Conservation (phyloP, 306 rosid species). For the Rosa lucieae region DNA sequence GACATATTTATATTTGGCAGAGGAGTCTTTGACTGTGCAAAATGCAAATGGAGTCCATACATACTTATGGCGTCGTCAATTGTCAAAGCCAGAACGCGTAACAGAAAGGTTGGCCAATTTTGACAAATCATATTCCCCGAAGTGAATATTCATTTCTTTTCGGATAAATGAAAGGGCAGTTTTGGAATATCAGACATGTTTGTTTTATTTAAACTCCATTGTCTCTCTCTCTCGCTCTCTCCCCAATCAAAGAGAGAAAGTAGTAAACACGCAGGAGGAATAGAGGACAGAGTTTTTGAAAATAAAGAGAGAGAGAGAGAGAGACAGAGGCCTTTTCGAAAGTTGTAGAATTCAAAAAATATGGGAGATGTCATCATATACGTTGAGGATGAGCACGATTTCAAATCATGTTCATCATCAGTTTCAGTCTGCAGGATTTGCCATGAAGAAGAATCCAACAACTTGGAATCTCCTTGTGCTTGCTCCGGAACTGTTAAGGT, state of each 20-base stretch:
- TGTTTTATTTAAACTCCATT: slow-evolving; percentile 37
- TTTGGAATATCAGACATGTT: slow-evolving; percentile 32
- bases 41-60: background rate
- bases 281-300: background rate
- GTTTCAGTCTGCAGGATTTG: slow-evolving; percentile 78
- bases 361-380: slow-evolving; percentile 67
- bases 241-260: slow-evolving; percentile 1
- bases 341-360: slow-evolving; percentile 19
- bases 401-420: slow-evolving; percentile 43
- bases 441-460: slow-evolving; percentile 70
- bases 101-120: background rate
- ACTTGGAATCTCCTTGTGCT: slow-evolving; percentile 91
- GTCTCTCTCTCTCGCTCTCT: background rate
- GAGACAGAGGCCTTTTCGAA: slow-evolving; percentile 8
- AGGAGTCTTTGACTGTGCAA: slow-evolving; percentile 12
- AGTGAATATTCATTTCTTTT: slow-evolving; percentile 2
- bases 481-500: slow-evolving; percentile 98
- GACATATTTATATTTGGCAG: background rate
- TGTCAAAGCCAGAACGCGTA: slow-evolving; percentile 22
- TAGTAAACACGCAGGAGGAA: background rate
- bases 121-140: background rate
- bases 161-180: slow-evolving; percentile 39
- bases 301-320: slow-evolving; percentile 12
- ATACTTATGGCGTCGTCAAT: slow-evolving; percentile 1
- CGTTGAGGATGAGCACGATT: slow-evolving; percentile 70